Evolutionary conservation across 495 filamentous ascomycete genomes (phyloP).

Genomic region (Podospora fimiseda): DNA sequence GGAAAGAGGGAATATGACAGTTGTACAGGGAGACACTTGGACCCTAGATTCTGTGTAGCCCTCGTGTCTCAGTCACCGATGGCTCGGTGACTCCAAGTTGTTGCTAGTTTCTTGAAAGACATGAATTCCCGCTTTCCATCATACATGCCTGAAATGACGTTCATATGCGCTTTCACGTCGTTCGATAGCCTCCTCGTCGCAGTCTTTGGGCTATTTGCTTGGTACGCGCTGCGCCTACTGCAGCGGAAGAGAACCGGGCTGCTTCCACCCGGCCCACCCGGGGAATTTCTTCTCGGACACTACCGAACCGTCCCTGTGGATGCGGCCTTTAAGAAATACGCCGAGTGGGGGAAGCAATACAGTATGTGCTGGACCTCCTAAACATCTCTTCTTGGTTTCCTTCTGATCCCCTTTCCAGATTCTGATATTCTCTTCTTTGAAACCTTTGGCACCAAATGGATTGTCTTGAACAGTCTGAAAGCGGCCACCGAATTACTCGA

Average conservation of each 20-base stretch:
- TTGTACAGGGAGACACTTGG: too few relatives aligned
- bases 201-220: neutral
- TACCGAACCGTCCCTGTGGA: conserved; percentile 33
- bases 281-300: conserved; percentile 37
- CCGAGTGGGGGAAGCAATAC: conserved; percentile 34
- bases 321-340: conserved; percentile 36
- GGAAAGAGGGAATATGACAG: too few relatives aligned
- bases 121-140: too few relatives aligned
- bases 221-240: neutral
- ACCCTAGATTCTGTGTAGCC: too few relatives aligned
- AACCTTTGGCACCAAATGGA: conserved; percentile 35
- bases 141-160: neutral
- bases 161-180: neutral
- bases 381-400: neutral
- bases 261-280: conserved; percentile 35
- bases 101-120: too few relatives aligned
- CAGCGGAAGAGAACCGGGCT: conserved; percentile 9
- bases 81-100: too few relatives aligned
- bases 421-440: conserved; percentile 36
- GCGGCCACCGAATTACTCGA: conserved; percentile 39
- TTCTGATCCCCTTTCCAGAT: conserved; percentile 1
- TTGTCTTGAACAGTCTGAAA: conserved; percentile 37
- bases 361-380: conserved; percentile 18
- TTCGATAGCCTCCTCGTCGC: neutral
- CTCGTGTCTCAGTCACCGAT: too few relatives aligned